These are phyloP conservation scores for Echites panduratus DNA, from an alignment of 257 asterid species.

Conservation along the genomic window DNA sequence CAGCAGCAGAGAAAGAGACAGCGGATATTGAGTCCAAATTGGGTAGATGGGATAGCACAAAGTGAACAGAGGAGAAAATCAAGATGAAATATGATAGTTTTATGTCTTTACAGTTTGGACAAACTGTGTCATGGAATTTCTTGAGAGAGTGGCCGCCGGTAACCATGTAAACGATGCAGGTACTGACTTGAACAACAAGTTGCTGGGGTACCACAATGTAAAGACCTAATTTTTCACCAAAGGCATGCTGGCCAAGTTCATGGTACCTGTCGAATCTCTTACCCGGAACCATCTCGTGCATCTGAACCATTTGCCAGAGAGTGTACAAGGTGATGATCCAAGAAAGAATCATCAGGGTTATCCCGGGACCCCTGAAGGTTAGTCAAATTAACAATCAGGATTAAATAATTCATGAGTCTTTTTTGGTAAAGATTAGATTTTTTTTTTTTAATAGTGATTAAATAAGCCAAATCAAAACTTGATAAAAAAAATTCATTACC, in stretches of 20 bases:
- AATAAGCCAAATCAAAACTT: too few relatives aligned
- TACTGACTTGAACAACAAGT: conserved; percentile 40
- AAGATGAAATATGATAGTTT: conserved; percentile 44
- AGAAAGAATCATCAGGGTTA: conserved; percentile 35
- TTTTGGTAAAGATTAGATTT: too few relatives aligned
- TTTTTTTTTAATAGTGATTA: too few relatives aligned
- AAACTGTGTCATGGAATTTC: conserved; percentile 35
- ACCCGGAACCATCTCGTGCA: conserved; percentile 72
- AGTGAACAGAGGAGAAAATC: conserved; percentile 41
- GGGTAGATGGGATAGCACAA: conserved; percentile 45
- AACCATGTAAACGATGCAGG: conserved; percentile 66
- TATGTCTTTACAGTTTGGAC: conserved; percentile 22
- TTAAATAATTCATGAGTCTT: too few relatives aligned
- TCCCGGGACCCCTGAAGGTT: conserved; percentile 54
- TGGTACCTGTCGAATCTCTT: conserved; percentile 75
- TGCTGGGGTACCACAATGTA: conserved; percentile 78
- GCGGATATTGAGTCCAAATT: conserved; percentile 57
- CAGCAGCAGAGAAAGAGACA: conserved; percentile 51
- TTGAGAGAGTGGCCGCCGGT: conserved; percentile 62
- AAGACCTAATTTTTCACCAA: conserved; percentile 59
- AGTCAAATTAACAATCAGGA: too few relatives aligned
- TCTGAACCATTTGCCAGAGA: conserved; percentile 80
- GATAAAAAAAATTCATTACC: conserved; percentile 26
- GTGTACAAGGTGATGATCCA: conserved; percentile 67
- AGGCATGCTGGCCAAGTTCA: conserved; percentile 65